phyloP scores from a whole-genome alignment of 306 rosid species.

The Ochetophila trinervis region DNA sequence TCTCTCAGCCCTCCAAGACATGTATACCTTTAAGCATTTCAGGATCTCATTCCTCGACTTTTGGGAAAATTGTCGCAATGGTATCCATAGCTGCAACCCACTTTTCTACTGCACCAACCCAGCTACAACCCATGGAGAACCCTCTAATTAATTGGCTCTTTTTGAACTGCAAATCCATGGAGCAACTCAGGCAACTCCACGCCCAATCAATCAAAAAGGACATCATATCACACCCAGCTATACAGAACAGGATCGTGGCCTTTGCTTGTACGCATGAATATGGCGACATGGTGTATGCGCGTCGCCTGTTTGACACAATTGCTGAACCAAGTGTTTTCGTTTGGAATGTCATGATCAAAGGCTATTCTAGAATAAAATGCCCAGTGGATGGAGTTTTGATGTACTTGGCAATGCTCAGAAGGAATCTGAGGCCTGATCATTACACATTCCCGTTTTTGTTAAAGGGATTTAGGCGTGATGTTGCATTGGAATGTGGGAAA shows the following conservation, averaged over 20 bases:
- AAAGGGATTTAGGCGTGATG: constrained; percentile 46
- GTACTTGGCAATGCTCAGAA: constrained; percentile 56
- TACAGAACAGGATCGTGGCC: constrained; percentile 38
- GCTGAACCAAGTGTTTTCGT: constrained; percentile 55
- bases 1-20: constrained; percentile 10
- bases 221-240: constrained; percentile 32
- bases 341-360: constrained; percentile 79
- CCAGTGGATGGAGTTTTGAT: constrained; percentile 48
- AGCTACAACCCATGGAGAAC: constrained; percentile 17
- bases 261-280: constrained; percentile 44
- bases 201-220: constrained; percentile 57
- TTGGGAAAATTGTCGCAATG: constrained; percentile 34
- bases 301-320: constrained; percentile 55
- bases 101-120: constrained; percentile 19
- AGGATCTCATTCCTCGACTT: constrained; percentile 22
- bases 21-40: constrained; percentile 24
- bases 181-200: constrained; percentile 66
- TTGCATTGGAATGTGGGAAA: constrained; percentile 48
- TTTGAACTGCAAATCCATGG: constrained; percentile 55
- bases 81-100: constrained; percentile 29
- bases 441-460: constrained; percentile 76
- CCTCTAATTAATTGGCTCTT: constrained; percentile 30
- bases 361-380: constrained; percentile 50
- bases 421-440: constrained; percentile 51
- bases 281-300: constrained; percentile 64